Evolutionary conservation across 345 rosid genomes (phyloP), one percentile per base, ranked within the genome.

Genomic region (Gossypium raimondii): DNA sequence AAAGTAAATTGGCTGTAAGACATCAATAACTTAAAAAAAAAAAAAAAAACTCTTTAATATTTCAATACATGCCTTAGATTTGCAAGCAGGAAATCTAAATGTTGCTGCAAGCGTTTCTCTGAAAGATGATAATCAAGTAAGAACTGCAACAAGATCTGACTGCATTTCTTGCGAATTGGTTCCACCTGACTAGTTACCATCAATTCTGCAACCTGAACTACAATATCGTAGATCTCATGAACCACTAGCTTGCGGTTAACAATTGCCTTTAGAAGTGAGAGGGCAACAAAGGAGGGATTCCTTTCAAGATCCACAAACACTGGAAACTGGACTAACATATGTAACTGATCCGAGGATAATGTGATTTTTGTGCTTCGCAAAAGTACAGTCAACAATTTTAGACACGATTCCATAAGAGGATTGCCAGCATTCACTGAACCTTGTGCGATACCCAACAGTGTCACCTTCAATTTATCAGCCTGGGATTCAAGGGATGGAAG

Each of bases 171-270:
- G 59, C 93, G 92, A 75, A 89, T 84, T 18, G 90, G 53, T 60
- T 89, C 96, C 78, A 71, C 47, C 77, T 93, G 97, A 81, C 96
- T 91, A 64, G 85, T 91, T 51, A 95, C 93, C 98, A 95, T 88
- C 85, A 93, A 75, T 67, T 90, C 89, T 70, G 86, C 85, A 78
- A 91, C 89, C 73, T 75, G 93, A 71, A 79, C 59, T 59, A 85
- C 85, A 62, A 91, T 34, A 79, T 91, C 98, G 84, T 91, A 91
- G 73, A 95, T 90, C 90, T 91, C 96, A 81, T 80, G 97, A 80
- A 88, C 98, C 64, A 84, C 91, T 75, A 88, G 86, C 82, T 88
- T 91, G 81, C 91, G 88, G n/a, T 77, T 85, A 66, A 95, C 84
- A 7, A 95, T 87, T 72, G 96, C 96, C 77, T 86, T 88, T 63